A percentile compares a stretch with the other conserved stretches of the same genome.
Conservation (phyloP, 345 rosid species). For the Raphanus sativus region DNA sequence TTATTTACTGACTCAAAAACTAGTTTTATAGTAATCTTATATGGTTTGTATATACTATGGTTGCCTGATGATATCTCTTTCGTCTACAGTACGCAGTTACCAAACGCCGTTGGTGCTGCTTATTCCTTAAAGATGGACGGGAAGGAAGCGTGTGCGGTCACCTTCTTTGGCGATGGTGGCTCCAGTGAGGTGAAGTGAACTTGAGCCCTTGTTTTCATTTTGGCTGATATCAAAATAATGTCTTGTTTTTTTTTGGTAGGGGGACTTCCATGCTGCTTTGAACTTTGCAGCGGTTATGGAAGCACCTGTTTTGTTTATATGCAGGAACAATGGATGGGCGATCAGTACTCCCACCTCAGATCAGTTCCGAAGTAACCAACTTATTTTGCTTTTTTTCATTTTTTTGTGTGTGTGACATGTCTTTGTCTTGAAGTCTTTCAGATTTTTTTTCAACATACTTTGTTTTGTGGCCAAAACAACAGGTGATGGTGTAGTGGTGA, state of each 20-base stretch:
- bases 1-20: background rate
- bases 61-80: background rate
- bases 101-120: slow-evolving; percentile 88
- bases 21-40: background rate
- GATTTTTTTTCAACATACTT: background rate
- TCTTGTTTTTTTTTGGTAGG: slow-evolving; percentile 38
- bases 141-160: slow-evolving; percentile 69
- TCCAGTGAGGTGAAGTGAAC: slow-evolving; percentile 60
- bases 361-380: slow-evolving; percentile 76
- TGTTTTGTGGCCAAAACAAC: slow-evolving; percentile 21
- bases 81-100: slow-evolving; percentile 64
- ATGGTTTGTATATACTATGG: background rate
- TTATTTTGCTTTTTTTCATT: background rate
- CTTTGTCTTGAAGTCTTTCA: slow-evolving; percentile 7
- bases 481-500: slow-evolving; percentile 88
- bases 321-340: slow-evolving; percentile 94
- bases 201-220: background rate
- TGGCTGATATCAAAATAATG: background rate
- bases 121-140: slow-evolving; percentile 83
- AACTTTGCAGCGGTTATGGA: slow-evolving; percentile 77
- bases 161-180: slow-evolving; percentile 83
- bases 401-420: background rate
- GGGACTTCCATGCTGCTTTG: slow-evolving; percentile 82
- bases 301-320: slow-evolving; percentile 77
- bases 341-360: slow-evolving; percentile 80